Conservation (phyloP, 495 filamentous ascomycete species). For the Bombardia bombarda region DNA sequence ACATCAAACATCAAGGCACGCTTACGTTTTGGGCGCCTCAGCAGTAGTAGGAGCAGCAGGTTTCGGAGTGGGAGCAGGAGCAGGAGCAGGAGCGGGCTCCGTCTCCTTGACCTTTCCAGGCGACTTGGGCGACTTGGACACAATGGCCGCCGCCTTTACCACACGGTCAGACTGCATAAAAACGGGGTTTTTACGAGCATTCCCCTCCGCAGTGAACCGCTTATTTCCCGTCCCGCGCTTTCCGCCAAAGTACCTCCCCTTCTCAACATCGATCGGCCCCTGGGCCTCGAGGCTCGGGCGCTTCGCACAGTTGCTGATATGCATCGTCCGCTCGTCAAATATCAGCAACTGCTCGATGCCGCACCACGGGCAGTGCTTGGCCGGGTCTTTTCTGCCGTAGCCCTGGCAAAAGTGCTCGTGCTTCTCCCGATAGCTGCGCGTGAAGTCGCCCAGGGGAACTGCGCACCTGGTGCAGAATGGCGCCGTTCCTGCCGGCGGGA, state of each 20-base stretch:
- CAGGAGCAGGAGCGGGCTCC: too few relatives aligned
- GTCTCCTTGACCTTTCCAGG: too few relatives aligned
- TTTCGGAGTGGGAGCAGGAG: too few relatives aligned
- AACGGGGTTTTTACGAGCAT: too few relatives aligned
- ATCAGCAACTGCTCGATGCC: neutral
- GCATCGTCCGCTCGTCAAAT: neutral
- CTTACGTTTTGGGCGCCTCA: too few relatives aligned
- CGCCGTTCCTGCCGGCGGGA: neutral
- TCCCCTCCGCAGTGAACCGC: too few relatives aligned
- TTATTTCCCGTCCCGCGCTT: too few relatives aligned
- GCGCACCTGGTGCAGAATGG: constrained; percentile 10
- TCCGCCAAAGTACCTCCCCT: neutral
- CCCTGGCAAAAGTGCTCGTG: constrained; percentile 7
- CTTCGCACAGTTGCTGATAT: neutral
- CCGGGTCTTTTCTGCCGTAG: constrained; percentile 1
- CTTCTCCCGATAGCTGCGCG: constrained; percentile 1
- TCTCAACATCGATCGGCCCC: neutral
- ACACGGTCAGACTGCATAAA: too few relatives aligned
- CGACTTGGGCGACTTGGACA: too few relatives aligned
- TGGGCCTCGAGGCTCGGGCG: neutral
- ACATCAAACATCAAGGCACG: too few relatives aligned
- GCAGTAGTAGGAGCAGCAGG: too few relatives aligned
- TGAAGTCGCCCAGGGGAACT: constrained; percentile 1
- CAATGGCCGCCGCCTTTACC: too few relatives aligned
- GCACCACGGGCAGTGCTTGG: constrained; percentile 14